phyloP scores from a whole-genome alignment of 129 eudicot species.

The Artemisia argyi region DNA sequence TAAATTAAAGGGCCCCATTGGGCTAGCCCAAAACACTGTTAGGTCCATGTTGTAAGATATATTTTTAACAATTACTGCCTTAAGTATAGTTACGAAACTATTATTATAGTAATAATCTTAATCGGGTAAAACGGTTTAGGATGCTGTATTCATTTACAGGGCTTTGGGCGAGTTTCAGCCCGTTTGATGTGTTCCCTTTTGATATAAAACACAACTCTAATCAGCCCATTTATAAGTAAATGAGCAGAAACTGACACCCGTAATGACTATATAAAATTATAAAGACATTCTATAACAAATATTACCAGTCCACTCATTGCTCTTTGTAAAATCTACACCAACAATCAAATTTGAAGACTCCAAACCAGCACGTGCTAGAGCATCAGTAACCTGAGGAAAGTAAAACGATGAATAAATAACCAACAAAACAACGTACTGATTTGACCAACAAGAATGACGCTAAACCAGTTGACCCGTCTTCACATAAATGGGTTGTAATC shows the following conservation, averaged over 20 bases:
- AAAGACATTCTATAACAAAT: conserved; percentile 1
- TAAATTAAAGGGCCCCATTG: not conserved
- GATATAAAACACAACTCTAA: not conserved
- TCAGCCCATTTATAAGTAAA: not conserved
- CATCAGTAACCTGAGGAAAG: conserved; percentile 69
- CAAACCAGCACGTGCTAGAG: conserved; percentile 83
- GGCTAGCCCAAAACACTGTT: not conserved
- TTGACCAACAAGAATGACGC: too few species aligned
- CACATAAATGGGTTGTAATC: too few species aligned
- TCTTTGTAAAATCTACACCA: conserved; percentile 94
- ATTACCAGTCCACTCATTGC: conserved; percentile 97
- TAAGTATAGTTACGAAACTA: not conserved
- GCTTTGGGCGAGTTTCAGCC: not conserved
- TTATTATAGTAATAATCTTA: not conserved
- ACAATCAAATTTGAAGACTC: conserved; percentile 91
- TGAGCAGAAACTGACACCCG: not conserved
- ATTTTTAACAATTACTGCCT: not conserved
- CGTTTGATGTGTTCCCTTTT: not conserved
- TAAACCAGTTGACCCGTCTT: not conserved
- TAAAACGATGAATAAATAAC: not conserved
- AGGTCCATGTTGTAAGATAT: not conserved
- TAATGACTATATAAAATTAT: not conserved
- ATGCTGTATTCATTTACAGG: not conserved
- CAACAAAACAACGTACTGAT: too few species aligned
- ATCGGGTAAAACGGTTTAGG: not conserved